Evolutionary conservation across 2,329 filamentous ascomycete genomes (phyloP).

Genomic region (Cercospora zeae-maydis): DNA sequence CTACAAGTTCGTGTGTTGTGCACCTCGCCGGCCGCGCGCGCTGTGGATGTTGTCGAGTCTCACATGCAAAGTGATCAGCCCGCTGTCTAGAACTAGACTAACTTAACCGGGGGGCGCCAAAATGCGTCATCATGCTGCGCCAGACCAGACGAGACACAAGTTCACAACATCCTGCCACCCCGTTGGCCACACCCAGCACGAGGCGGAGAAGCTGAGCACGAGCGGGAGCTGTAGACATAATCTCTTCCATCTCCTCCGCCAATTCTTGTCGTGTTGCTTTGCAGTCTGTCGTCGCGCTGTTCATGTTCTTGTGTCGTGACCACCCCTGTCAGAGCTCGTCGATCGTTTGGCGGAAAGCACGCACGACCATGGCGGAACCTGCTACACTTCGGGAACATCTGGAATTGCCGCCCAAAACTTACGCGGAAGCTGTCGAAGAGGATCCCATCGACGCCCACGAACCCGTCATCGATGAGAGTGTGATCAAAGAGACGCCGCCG

Average conservation of each 20-base stretch:
- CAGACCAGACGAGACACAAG: too few species aligned
- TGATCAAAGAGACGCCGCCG: constrained; percentile 38
- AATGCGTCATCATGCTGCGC: neutral
- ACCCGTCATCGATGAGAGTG: constrained; percentile 22
- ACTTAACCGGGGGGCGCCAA: neutral
- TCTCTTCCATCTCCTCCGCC: neutral
- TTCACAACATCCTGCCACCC: neutral
- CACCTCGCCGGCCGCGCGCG: too few species aligned
- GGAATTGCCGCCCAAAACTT: constrained; percentile 43
- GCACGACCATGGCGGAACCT: constrained; percentile 41
- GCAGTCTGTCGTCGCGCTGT: neutral
- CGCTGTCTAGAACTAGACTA: too few species aligned
- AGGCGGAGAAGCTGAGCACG: neutral
- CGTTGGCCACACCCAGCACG: neutral
- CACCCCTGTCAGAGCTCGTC: neutral
- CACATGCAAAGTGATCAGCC: neutral
- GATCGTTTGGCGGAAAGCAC: neutral
- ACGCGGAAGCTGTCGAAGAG: constrained; percentile 41
- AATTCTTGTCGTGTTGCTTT: neutral
- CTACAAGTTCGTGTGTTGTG: neutral
- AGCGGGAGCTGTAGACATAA: neutral
- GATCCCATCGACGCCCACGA: constrained; percentile 22
- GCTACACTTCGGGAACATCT: constrained; percentile 40
- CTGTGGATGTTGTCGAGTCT: neutral
- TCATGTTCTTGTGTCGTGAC: neutral